These are phyloP conservation scores for Ceratobasidium sp. DNA, from an alignment of 1,284 basidiomycete genomes.

Conservation along the genomic window DNA sequence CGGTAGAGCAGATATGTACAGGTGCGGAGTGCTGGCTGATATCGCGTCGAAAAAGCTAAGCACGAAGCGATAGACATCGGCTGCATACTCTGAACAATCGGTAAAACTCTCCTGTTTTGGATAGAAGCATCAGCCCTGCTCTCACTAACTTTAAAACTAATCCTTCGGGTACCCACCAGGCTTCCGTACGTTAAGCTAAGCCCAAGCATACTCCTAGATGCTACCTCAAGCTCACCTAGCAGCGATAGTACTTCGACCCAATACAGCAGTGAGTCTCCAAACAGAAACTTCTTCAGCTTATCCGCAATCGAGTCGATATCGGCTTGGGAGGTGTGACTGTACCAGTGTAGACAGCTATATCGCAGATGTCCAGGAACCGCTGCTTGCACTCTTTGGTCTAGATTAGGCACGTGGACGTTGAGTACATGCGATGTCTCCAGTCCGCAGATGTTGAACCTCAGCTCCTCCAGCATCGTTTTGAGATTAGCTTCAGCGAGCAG, in stretches of 20 bases:
- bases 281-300: too few species aligned
- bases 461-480: neutral
- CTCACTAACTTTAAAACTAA: too few species aligned
- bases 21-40: slow-evolving; percentile 9
- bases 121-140: too few species aligned
- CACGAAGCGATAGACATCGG: neutral
- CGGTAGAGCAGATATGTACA: neutral
- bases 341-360: slow-evolving; percentile 27
- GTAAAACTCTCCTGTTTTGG: too few species aligned
- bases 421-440: slow-evolving; percentile 4
- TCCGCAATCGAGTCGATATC: neutral
- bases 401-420: slow-evolving; percentile 22
- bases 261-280: too few species aligned
- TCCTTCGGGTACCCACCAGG: too few species aligned
- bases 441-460: slow-evolving; percentile 27
- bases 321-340: neutral
- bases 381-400: neutral
- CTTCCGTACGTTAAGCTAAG: too few species aligned
- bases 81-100: neutral
- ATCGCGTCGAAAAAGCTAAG: slow-evolving; percentile 14
- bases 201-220: neutral
- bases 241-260: too few species aligned
- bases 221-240: too few species aligned
- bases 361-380: neutral
- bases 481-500: slow-evolving; percentile 13